phyloP scores from a whole-genome alignment of 208 protist species.

The Angomonas ambiguus region DNA sequence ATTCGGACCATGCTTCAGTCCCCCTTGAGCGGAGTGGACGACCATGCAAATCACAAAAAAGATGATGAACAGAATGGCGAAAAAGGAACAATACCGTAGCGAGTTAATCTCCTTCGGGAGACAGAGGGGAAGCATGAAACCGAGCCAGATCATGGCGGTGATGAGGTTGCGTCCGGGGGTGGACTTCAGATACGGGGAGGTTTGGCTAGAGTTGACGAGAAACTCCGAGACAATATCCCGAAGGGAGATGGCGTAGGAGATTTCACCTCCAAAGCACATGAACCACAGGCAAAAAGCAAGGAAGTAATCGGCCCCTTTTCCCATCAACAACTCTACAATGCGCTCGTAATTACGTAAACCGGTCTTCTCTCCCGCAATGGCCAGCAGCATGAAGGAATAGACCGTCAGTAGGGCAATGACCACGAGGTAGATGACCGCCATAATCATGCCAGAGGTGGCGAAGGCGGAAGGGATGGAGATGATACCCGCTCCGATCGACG shows the following conservation, averaged over 20 bases:
- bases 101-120: slow-evolving; percentile 58
- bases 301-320: slow-evolving; percentile 46
- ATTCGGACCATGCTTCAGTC: slow-evolving; percentile 12
- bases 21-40: slow-evolving; percentile 31
- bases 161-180: slow-evolving; percentile 30
- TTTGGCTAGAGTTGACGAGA: slow-evolving; percentile 12
- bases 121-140: slow-evolving; percentile 58
- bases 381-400: slow-evolving; percentile 52
- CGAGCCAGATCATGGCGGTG: slow-evolving; percentile 36
- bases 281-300: slow-evolving; percentile 40
- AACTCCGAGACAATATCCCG: slow-evolving; percentile 39
- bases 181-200: slow-evolving; percentile 8
- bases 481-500: slow-evolving; percentile 62
- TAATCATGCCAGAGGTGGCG: slow-evolving; percentile 36
- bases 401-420: slow-evolving; percentile 39
- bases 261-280: slow-evolving; percentile 46
- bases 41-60: slow-evolving; percentile 61
- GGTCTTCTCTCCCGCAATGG: slow-evolving; percentile 24
- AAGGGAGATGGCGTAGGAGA: slow-evolving; percentile 54
- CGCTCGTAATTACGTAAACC: slow-evolving; percentile 54
- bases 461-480: slow-evolving; percentile 61
- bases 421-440: slow-evolving; percentile 57
- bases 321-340: slow-evolving; percentile 35
- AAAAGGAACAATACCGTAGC: slow-evolving; percentile 50
- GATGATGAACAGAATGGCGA: slow-evolving; percentile 43